Conservation (phyloP, 768 basidiomycete species). For the Rhizopogon sp. region DNA sequence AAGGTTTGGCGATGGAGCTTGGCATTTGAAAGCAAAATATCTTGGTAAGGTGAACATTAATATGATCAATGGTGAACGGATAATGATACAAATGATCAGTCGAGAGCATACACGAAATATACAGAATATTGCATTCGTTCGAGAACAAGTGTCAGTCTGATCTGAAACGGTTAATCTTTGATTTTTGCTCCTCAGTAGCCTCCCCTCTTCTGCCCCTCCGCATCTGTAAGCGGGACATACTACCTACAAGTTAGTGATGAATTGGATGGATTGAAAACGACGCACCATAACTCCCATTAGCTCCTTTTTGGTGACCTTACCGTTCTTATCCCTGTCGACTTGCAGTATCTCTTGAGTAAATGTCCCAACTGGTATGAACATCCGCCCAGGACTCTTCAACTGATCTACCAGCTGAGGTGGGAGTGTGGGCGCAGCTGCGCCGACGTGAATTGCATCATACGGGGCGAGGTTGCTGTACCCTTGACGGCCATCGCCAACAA, state of each 20-base stretch:
- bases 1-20: too few species aligned
- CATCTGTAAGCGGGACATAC: constrained; percentile 73
- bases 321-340: constrained; percentile 73
- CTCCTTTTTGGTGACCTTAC: constrained; percentile 54
- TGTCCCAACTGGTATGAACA: constrained; percentile 91
- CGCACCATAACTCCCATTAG: constrained; percentile 83
- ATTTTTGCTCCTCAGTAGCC: constrained; percentile 10
- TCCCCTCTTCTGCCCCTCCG: constrained; percentile 32
- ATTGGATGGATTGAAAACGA: constrained; percentile 5
- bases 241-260: constrained; percentile 14
- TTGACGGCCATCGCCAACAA: constrained; percentile 76
- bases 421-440: constrained; percentile 78
- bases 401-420: constrained; percentile 75
- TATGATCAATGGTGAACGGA: not conserved
- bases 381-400: constrained; percentile 67
- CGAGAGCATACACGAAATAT: not conserved
- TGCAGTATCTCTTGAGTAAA: constrained; percentile 58
- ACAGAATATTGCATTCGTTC: not conserved
- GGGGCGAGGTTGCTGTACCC: constrained; percentile 45
- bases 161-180: not conserved
- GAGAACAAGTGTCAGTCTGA: not conserved
- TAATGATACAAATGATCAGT: not conserved
- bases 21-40: too few species aligned
- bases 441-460: constrained; percentile 88
- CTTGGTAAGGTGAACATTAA: not conserved